phyloP scores from a whole-genome alignment of 2,329 filamentous ascomycete species.

The Purpureocillium lavendulum region DNA sequence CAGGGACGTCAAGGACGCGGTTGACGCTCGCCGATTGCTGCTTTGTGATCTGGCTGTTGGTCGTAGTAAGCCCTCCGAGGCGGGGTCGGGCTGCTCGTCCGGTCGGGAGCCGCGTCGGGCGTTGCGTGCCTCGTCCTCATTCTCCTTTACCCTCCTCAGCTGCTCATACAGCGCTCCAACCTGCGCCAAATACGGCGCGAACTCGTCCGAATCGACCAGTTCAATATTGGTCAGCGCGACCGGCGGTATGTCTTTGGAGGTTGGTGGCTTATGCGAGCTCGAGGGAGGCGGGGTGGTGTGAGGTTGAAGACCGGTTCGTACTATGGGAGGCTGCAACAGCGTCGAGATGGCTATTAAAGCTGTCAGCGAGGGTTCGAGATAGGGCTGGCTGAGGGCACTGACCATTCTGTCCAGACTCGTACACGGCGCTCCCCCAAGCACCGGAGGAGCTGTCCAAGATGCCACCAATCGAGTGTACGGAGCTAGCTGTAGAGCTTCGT shows the following conservation, averaged over 20 bases:
- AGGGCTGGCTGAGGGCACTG: constrained; percentile 9
- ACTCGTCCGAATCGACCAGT: constrained; percentile 70
- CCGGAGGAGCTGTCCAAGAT: constrained; percentile 61
- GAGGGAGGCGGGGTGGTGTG: constrained; percentile 62
- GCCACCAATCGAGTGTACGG: constrained; percentile 80
- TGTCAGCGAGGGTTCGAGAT: neutral
- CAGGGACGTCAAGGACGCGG: constrained; percentile 39
- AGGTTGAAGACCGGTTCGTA: constrained; percentile 77
- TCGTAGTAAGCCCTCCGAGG: constrained; percentile 37
- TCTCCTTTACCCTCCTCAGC: constrained; percentile 74
- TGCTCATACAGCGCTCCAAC: constrained; percentile 85
- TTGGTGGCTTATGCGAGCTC: constrained; percentile 75
- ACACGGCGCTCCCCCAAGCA: constrained; percentile 45
- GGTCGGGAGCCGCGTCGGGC: constrained; percentile 28
- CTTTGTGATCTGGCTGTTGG: constrained; percentile 25
- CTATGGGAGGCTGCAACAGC: constrained; percentile 82
- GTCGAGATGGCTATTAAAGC: constrained; percentile 69
- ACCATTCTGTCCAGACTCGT: constrained; percentile 82
- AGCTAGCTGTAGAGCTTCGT: constrained; percentile 79
- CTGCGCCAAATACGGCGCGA: constrained; percentile 76
- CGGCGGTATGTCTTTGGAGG: constrained; percentile 82
- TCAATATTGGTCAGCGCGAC: constrained; percentile 85
- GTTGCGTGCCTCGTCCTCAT: constrained; percentile 53
- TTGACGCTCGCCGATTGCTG: constrained; percentile 23
- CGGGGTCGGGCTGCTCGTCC: constrained; percentile 31